These are phyloP conservation scores for Erodium texanum DNA, from an alignment of 441 rosid species.

Conservation along the genomic window DNA sequence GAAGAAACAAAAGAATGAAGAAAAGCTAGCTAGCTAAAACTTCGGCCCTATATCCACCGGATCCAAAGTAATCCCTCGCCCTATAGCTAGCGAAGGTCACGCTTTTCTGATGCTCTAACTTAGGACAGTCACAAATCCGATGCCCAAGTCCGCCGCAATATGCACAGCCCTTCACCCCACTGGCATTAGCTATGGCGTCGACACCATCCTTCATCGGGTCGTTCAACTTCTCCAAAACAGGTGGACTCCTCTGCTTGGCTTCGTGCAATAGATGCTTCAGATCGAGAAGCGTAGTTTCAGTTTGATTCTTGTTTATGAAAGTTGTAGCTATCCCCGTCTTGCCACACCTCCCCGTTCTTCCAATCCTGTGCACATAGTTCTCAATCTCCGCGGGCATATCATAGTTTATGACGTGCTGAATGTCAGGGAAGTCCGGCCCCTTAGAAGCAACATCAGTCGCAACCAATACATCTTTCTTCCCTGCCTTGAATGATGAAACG, in stretches of 20 bases:
- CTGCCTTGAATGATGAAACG: conserved; percentile 72
- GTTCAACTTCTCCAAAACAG: conserved; percentile 67
- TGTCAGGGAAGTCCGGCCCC: conserved; percentile 88
- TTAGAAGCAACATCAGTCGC: conserved; percentile 94
- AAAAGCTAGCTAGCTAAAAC: too few relatives aligned
- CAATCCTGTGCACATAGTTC: conserved; percentile 84
- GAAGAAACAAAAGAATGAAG: too few relatives aligned
- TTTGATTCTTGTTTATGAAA: conserved; percentile 89
- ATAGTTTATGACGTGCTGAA: conserved; percentile 85
- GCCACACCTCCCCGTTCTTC: conserved; percentile 91
- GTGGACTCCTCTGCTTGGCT: conserved; percentile 90
- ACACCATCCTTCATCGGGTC: conserved; percentile 86
- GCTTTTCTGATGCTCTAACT: conserved; percentile 81
- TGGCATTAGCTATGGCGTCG: conserved; percentile 48
- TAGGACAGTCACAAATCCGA: conserved; percentile 75
- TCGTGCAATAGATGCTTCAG: conserved; percentile 83
- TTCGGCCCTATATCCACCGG: conserved; percentile 68
- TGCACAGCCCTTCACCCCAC: conserved; percentile 91
- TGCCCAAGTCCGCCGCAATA: conserved; percentile 92
- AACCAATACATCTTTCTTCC: conserved; percentile 80
- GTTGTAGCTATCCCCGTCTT: conserved; percentile 95
- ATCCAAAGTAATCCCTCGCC: conserved; percentile 60
- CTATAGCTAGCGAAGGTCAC: conserved; percentile 55
- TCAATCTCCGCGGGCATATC: conserved; percentile 98
- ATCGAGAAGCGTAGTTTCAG: conserved; percentile 77